These are phyloP conservation scores for Lecanosticta acicola DNA, from an alignment of 2,329 filamentous ascomycete species.

Conservation along the genomic window DNA sequence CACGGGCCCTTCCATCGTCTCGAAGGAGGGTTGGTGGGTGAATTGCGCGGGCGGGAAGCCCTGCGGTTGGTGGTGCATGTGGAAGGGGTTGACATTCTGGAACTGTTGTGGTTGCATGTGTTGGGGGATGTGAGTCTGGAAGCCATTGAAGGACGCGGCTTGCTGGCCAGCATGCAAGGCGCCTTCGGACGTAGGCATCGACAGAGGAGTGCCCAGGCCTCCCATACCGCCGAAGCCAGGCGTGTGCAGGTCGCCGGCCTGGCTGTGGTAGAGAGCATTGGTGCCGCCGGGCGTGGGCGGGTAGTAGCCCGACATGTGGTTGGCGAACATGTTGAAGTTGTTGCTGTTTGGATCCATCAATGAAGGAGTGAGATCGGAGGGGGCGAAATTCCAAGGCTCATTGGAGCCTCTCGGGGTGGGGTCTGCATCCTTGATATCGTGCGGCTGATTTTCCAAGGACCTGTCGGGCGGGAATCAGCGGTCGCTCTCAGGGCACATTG, in stretches of 20 bases:
- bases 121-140: conserved; percentile 56
- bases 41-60: conserved; percentile 75
- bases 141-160: conserved; percentile 58
- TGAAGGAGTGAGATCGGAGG: conserved; percentile 67
- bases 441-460: conserved; percentile 21
- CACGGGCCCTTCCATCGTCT: conserved; percentile 59
- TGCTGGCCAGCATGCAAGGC: conserved; percentile 56
- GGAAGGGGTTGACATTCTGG: conserved; percentile 66
- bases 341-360: conserved; percentile 81
- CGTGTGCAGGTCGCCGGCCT: conserved; percentile 75
- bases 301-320: conserved; percentile 77
- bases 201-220: conserved; percentile 73
- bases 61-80: conserved; percentile 45
- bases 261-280: conserved; percentile 73
- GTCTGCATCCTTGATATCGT: conserved; percentile 65
- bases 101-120: conserved; percentile 52
- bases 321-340: conserved; percentile 71
- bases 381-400: conserved; percentile 64
- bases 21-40: conserved; percentile 74
- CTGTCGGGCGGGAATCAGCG: conserved; percentile 14
- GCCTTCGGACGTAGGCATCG: conserved; percentile 67
- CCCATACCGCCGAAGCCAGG: conserved; percentile 59
- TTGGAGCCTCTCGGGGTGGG: conserved; percentile 73
- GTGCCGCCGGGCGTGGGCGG: conserved; percentile 78
- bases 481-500: conserved; percentile 1